phyloP scores from a whole-genome alignment of 202 grass and related monocot species.

The Musa balbisiana region DNA sequence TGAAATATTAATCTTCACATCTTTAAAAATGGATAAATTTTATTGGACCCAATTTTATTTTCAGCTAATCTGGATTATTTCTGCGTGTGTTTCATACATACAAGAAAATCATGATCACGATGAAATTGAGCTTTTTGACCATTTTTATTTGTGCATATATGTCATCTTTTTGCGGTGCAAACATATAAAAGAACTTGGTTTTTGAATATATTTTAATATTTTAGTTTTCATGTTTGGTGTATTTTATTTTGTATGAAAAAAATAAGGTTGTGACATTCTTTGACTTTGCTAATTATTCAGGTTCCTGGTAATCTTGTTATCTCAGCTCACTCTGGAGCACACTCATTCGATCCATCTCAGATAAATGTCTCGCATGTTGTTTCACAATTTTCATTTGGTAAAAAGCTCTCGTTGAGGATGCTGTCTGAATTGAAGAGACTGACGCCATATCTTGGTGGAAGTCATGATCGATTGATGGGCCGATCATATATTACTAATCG shows the following conservation, averaged over 20 bases:
- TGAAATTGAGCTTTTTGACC: not conserved
- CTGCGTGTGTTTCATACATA: not conserved
- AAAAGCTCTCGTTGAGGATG: slow-evolving; percentile 53
- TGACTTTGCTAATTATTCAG: slow-evolving; percentile 32
- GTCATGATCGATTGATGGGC: slow-evolving; percentile 79
- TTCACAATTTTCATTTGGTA: slow-evolving; percentile 87
- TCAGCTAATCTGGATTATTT: not conserved
- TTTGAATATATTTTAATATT: not conserved
- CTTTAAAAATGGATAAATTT: not conserved
- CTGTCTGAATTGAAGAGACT: slow-evolving; percentile 70
- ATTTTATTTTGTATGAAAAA: not conserved
- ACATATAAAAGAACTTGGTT: not conserved
- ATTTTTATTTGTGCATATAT: not conserved
- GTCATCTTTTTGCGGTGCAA: not conserved
- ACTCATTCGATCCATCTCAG: slow-evolving; percentile 94
- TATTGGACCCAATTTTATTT: not conserved
- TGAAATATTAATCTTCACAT: not conserved
- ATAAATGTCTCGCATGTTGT: slow-evolving; percentile 96
- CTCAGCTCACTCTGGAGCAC: slow-evolving; percentile 77
- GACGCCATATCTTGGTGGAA: slow-evolving; percentile 56
- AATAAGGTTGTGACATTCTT: not conserved
- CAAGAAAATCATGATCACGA: not conserved
- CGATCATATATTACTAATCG: slow-evolving; percentile 57
- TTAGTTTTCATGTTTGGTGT: not conserved
- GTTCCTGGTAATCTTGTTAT: slow-evolving; percentile 92